Percentiles rank a stretch among this genome's conserved stretches.
phyloP scores from a whole-genome alignment of 257 asterid genomes.

The Primulina tabacum region DNA sequence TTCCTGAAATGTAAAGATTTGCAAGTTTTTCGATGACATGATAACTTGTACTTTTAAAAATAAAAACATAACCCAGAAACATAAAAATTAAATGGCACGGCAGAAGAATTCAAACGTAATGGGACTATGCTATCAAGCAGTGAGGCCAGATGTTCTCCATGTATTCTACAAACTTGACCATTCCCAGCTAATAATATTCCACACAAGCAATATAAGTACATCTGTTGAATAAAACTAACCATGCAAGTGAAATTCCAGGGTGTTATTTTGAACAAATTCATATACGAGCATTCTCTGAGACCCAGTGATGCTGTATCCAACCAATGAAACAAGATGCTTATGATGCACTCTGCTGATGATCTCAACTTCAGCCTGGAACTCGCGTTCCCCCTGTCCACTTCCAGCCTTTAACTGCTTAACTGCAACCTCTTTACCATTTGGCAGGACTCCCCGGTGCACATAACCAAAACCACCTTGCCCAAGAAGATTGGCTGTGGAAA shows the following conservation, averaged over 20 bases:
- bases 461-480: slow-evolving; percentile 99
- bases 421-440: slow-evolving; percentile 85
- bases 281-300: slow-evolving; percentile 70
- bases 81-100: background rate
- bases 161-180: background rate
- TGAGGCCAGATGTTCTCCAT: background rate
- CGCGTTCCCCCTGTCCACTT: slow-evolving; percentile 94
- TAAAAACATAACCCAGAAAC: background rate
- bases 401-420: slow-evolving; percentile 87
- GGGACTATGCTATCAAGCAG: background rate
- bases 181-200: background rate
- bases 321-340: slow-evolving; percentile 88
- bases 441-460: slow-evolving; percentile 83
- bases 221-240: slow-evolving; percentile 39
- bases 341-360: slow-evolving; percentile 95
- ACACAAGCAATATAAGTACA: background rate
- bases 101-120: background rate
- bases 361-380: slow-evolving; percentile 94
- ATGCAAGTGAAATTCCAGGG: slow-evolving; percentile 76
- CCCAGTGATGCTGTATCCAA: slow-evolving; percentile 89
- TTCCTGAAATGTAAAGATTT: slow-evolving; percentile 29
- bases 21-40: slow-evolving; percentile 8
- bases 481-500: slow-evolving; percentile 80
- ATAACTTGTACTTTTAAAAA: background rate
- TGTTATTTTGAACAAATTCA: slow-evolving; percentile 79